Conservation (phyloP, 441 rosid species). For the Bocquillonia castaneifolia region DNA sequence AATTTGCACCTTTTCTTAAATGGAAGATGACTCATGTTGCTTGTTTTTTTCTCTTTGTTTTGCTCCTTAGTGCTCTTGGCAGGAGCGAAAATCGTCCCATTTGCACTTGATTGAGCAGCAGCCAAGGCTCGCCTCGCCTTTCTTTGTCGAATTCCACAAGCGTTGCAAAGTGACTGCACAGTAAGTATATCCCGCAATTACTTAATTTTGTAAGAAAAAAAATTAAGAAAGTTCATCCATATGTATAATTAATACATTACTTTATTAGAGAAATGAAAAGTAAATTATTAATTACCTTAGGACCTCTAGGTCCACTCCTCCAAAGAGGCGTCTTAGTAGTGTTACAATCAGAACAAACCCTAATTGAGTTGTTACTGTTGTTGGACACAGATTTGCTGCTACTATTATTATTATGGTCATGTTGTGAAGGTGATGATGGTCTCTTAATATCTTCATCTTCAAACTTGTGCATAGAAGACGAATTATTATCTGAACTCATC, state of each 20-base stretch:
- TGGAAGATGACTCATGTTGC: conserved; percentile 31
- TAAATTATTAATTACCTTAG: conserved; percentile 43
- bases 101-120: conserved; percentile 46
- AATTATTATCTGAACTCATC: conserved; percentile 30
- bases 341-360: conserved; percentile 93
- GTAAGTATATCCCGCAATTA: no score
- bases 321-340: conserved; percentile 96
- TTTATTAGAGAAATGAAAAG: not conserved
- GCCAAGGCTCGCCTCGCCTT: conserved; percentile 83
- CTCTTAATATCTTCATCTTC: conserved; percentile 35
- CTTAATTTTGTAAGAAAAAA: not conserved
- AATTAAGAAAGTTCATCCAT: not conserved
- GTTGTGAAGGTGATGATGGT: conserved; percentile 27
- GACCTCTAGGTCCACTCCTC: conserved; percentile 95
- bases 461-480: conserved; percentile 23
- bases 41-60: conserved; percentile 43
- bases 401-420: conserved; percentile 5
- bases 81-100: conserved; percentile 28
- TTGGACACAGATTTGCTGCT: conserved; percentile 30
- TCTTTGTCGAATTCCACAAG: conserved; percentile 95
- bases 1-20: conserved; percentile 56
- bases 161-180: conserved; percentile 86
- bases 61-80: conserved; percentile 33
- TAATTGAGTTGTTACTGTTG: conserved; percentile 43
- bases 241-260: no score